Evolutionary conservation across 2,329 filamentous ascomycete genomes (phyloP), one percentile per base, ranked within the genome.

Genomic region (Alternaria incomplexa): DNA sequence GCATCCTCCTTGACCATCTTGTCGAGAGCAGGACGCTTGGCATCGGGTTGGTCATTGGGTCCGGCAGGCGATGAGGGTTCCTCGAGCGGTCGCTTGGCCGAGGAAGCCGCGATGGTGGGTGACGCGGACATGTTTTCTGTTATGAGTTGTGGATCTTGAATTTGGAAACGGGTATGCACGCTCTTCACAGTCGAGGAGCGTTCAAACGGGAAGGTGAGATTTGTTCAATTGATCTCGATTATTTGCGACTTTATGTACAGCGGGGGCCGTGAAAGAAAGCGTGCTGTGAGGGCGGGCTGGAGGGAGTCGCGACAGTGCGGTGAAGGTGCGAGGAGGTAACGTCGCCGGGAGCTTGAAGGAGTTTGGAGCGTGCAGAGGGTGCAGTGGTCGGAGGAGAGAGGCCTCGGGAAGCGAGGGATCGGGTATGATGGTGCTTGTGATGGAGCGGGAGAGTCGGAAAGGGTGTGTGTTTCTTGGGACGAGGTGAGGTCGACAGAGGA

Each of bases 1-100:
- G 60, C 60, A 6, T 88, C 90, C 59, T 88, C 90, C 80, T 91
- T 93, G 73, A 91, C 86, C 72, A 93, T 86, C 85, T 98, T 99
- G 83, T 98, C 95, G 66, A 99, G 89, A 43, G 96, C 96, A 52
- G 93, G 96, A 72, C 96, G 92, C 85, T 99, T 99, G 66, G 96
- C 96, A 73, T 99, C 96, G 57, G 96, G 96, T 80, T 97, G 94
- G 75, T 98, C 96, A 78, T 89, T 93, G 43, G 91, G 91, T 66
- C 92, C 92, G 30, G 93, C 97, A 36, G 96, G 96, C 10, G 96
- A 99, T 17, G 96, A 98, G 11, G 95, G 92, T 79, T 98, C 96
- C 85, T 99, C 96, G 69, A 99, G 89, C 65, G 96, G 96, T 77
- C 96, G 93, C 88, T 99, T 99, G 77, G 92, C 89, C 62, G 89